A percentile compares a stretch with the other conserved stretches of the same genome.
Evolutionary conservation across 2,329 filamentous ascomycete species (phyloP).

Genomic region (Phialophora tarda): DNA sequence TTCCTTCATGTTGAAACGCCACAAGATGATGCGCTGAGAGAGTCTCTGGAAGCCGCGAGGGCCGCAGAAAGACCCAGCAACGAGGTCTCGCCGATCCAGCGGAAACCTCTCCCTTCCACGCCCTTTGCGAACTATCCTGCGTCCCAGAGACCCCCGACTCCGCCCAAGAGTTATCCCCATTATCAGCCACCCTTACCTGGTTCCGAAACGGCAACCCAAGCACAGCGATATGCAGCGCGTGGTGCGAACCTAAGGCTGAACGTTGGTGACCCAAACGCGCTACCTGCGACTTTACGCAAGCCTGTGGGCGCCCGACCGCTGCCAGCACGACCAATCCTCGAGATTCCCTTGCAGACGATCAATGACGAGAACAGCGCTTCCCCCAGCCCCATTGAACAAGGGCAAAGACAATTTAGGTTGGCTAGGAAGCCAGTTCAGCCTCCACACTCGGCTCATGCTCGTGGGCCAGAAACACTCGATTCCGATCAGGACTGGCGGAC

Average conservation of each 20-base stretch:
- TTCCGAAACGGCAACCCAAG: constrained; percentile 28
- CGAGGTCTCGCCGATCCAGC: constrained; percentile 31
- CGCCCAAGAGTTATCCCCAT: constrained; percentile 37
- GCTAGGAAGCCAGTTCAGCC: constrained; percentile 30
- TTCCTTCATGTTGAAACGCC: constrained; percentile 80
- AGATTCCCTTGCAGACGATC: constrained; percentile 3
- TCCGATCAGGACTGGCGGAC: neutral
- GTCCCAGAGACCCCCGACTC: constrained; percentile 32
- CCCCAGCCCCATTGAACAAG: constrained; percentile 14
- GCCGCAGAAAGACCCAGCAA: constrained; percentile 19
- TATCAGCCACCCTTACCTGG: constrained; percentile 29
- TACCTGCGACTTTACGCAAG: constrained; percentile 19
- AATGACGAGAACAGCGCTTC: constrained; percentile 2
- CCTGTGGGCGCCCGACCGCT: constrained; percentile 35
- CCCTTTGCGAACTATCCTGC: constrained; percentile 35
- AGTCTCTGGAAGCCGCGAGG: constrained; percentile 48
- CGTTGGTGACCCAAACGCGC: constrained; percentile 13
- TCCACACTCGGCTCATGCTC: neutral
- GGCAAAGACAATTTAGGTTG: constrained; percentile 17
- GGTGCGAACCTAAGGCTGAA: constrained; percentile 32
- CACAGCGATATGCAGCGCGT: constrained; percentile 31
- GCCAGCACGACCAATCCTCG: constrained; percentile 4
- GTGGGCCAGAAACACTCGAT: neutral
- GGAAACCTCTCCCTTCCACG: constrained; percentile 39
- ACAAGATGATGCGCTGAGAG: constrained; percentile 57